phyloP scores from a whole-genome alignment of 148 eudicot species.

The Pharnaceum exiguum region DNA sequence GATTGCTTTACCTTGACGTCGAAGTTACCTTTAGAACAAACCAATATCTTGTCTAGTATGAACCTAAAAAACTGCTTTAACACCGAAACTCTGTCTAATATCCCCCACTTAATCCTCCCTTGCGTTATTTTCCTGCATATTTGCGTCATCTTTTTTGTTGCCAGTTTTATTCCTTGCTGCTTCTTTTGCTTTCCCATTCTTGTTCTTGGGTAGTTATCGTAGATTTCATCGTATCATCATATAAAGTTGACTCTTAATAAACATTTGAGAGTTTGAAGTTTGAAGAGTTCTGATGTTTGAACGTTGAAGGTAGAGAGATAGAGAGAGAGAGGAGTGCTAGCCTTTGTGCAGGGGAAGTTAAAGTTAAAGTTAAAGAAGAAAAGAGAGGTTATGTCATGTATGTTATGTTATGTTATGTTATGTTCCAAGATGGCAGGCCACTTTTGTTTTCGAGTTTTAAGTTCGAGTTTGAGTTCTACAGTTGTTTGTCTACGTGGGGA shows the following conservation, averaged over 20 bases:
- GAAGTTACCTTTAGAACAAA: constrained; percentile 34
- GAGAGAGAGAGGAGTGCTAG: not conserved
- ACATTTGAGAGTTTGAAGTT: not conserved
- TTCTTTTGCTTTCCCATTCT: constrained; percentile 18
- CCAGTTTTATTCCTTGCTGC: constrained; percentile 26
- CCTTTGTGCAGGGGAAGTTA: not conserved
- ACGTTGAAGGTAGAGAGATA: not conserved
- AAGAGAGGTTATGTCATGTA: not conserved
- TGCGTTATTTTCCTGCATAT: constrained; percentile 54
- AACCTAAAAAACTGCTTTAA: constrained; percentile 46
- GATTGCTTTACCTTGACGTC: not conserved
- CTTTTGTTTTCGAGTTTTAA: too few relatives aligned
- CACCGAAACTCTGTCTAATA: constrained; percentile 27
- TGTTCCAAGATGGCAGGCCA: too few relatives aligned
- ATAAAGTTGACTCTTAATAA: too few relatives aligned
- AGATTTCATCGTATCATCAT: too few relatives aligned
- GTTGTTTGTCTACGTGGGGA: too few relatives aligned
- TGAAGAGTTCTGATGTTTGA: not conserved
- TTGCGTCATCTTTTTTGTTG: constrained; percentile 60
- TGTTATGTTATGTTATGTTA: too few relatives aligned
- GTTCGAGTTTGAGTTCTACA: too few relatives aligned
- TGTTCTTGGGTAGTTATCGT: not conserved
- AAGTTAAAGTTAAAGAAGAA: not conserved
- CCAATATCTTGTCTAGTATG: constrained; percentile 49
- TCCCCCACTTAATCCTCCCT: constrained; percentile 33